Conservation (phyloP, 2,329 filamentous ascomycete species). For the Nothopassalora personata region DNA sequence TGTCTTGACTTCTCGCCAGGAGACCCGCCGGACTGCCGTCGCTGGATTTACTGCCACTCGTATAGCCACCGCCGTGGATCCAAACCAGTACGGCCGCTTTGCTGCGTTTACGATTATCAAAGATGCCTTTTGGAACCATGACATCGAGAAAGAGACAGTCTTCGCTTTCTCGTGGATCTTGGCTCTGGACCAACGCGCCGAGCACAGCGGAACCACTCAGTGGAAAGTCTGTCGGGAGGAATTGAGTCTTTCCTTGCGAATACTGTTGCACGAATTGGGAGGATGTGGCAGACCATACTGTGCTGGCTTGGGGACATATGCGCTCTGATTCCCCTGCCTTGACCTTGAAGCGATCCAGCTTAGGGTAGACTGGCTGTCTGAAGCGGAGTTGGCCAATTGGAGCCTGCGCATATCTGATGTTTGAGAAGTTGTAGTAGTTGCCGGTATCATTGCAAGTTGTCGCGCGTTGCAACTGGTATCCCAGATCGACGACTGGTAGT, state of each 20-base stretch:
- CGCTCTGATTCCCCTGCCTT: slow-evolving; percentile 41
- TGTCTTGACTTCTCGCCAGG: neutral
- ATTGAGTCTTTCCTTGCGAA: slow-evolving; percentile 10
- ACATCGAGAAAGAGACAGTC: slow-evolving; percentile 39
- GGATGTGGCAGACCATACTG: slow-evolving; percentile 40
- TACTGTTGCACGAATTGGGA: slow-evolving; percentile 31
- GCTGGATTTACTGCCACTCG: neutral
- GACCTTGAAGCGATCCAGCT: slow-evolving; percentile 39
- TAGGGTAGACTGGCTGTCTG: slow-evolving; percentile 38
- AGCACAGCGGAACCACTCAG: neutral
- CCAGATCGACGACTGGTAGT: slow-evolving; percentile 1
- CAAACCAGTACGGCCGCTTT: slow-evolving; percentile 30
- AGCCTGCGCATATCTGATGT: slow-evolving; percentile 53
- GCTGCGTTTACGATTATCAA: slow-evolving; percentile 17
- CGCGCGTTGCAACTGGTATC: neutral
- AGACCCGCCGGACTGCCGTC: slow-evolving; percentile 1
- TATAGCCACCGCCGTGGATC: slow-evolving; percentile 41
- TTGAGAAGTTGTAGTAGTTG: slow-evolving; percentile 48
- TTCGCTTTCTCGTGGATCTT: slow-evolving; percentile 19
- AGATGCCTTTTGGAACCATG: slow-evolving; percentile 31
- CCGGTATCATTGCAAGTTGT: neutral
- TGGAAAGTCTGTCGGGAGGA: slow-evolving; percentile 17
- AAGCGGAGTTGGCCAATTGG: slow-evolving; percentile 50
- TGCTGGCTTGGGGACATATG: slow-evolving; percentile 42
- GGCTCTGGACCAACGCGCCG: neutral